phyloP scores from a whole-genome alignment of 441 rosid genomes.

The Gossypium trilobum region DNA sequence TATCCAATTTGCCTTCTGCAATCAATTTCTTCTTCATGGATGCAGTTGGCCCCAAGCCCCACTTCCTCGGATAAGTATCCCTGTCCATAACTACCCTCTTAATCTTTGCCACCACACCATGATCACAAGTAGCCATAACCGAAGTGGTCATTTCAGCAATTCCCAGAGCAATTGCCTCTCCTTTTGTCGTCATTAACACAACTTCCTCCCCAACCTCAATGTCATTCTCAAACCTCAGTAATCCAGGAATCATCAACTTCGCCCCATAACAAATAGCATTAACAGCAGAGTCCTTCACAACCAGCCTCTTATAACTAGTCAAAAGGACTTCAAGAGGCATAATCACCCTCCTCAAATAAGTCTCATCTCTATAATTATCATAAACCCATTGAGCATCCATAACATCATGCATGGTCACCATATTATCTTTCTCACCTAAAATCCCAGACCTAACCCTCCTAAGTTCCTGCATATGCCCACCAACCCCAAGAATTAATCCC shows the following conservation, averaged over 20 bases:
- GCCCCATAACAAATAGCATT: slow-evolving; percentile 93
- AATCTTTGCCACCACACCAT: slow-evolving; percentile 85
- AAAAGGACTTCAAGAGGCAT: slow-evolving; percentile 80
- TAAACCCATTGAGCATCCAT: slow-evolving; percentile 83
- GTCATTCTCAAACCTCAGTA: slow-evolving; percentile 83
- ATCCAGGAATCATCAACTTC: slow-evolving; percentile 80
- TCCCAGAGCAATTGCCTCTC: slow-evolving; percentile 82
- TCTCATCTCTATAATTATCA: slow-evolving; percentile 54
- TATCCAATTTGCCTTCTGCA: slow-evolving; percentile 69
- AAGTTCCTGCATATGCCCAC: slow-evolving; percentile 90
- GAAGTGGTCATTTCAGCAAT: slow-evolving; percentile 95
- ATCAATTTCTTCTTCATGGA: slow-evolving; percentile 81
- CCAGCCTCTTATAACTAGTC: slow-evolving; percentile 86
- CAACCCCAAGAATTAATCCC: slow-evolving; percentile 82
- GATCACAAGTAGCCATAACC: slow-evolving; percentile 88
- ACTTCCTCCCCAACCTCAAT: slow-evolving; percentile 80
- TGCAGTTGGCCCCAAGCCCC: slow-evolving; percentile 89
- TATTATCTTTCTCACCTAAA: slow-evolving; percentile 75
- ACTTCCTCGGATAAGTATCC: slow-evolving; percentile 86
- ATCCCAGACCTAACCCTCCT: slow-evolving; percentile 91
- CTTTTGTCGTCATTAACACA: slow-evolving; percentile 85
- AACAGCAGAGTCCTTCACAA: slow-evolving; percentile 81
- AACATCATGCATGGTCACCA: slow-evolving; percentile 92
- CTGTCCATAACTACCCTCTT: slow-evolving; percentile 94
- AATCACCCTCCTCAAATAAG: slow-evolving; percentile 67